Conservation (phyloP, 805 yeast species). For the Lipomyces sp. region DNA sequence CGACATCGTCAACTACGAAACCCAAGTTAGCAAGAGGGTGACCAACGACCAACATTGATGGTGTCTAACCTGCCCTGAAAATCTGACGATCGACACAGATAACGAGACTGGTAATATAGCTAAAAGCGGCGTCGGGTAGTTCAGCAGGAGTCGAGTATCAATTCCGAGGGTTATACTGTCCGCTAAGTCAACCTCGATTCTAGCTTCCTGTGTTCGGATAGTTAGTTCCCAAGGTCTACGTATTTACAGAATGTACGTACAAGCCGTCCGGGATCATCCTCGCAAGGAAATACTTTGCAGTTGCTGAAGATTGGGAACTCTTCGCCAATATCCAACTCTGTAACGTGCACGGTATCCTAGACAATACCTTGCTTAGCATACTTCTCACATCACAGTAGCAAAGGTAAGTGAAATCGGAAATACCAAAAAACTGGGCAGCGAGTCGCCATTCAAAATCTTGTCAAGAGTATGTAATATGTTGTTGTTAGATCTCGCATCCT, state of each 20-base stretch:
- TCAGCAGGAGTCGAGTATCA: slow-evolving; percentile 76
- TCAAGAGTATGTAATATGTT: slow-evolving; percentile 81
- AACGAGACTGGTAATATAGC: slow-evolving; percentile 87
- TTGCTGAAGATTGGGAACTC: slow-evolving; percentile 95
- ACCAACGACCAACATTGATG: background rate
- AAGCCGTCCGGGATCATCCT: slow-evolving; percentile 55
- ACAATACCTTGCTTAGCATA: background rate
- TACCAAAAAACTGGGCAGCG: slow-evolving; percentile 72
- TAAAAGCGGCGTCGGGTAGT: slow-evolving; percentile 80
- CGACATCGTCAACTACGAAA: slow-evolving; percentile 60
- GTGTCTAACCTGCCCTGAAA: slow-evolving; percentile 71
- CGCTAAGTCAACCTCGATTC: slow-evolving; percentile 85
- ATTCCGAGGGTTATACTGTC: slow-evolving; percentile 86
- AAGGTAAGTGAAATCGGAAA: background rate
- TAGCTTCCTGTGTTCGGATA: slow-evolving; percentile 60
- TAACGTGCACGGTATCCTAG: slow-evolving; percentile 69
- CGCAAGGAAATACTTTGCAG: slow-evolving; percentile 74
- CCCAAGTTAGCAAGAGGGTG: background rate
- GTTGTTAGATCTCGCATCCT: slow-evolving; percentile 85
- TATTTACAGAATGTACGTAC: slow-evolving; percentile 13
- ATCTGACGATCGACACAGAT: slow-evolving; percentile 85
- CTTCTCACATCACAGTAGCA: background rate
- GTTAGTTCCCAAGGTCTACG: background rate
- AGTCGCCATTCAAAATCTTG: slow-evolving; percentile 62
- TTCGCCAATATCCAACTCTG: slow-evolving; percentile 90